phyloP scores from a whole-genome alignment of 2,329 filamentous ascomycete species.

The Achaetomium macrosporum region DNA sequence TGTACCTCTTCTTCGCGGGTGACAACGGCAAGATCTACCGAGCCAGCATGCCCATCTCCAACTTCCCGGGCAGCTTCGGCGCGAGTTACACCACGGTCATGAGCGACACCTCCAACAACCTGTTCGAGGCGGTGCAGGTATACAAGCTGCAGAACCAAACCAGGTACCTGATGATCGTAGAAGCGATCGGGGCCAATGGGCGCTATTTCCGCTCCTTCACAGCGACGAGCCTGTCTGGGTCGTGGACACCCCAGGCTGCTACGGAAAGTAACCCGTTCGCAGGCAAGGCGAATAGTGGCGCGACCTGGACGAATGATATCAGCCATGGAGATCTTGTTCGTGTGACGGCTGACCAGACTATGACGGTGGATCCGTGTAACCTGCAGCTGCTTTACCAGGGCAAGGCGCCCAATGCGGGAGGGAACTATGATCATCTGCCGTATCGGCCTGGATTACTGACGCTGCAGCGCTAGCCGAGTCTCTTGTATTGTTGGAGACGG shows the following conservation, averaged over 20 bases:
- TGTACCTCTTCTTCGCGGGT: slow-evolving; percentile 63
- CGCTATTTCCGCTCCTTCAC: slow-evolving; percentile 64
- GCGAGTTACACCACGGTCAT: slow-evolving; percentile 43
- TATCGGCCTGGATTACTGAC: slow-evolving; percentile 53
- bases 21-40: slow-evolving; percentile 64
- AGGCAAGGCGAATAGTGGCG: slow-evolving; percentile 60
- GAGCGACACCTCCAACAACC: slow-evolving; percentile 47
- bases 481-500: no score
- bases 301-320: slow-evolving; percentile 61
- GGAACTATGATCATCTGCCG: slow-evolving; percentile 45
- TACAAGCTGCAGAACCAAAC: slow-evolving; percentile 52
- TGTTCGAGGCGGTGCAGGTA: slow-evolving; percentile 63
- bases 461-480: slow-evolving; percentile 29
- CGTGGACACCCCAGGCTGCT: slow-evolving; percentile 53
- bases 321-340: slow-evolving; percentile 59
- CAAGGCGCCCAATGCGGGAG: slow-evolving; percentile 34
- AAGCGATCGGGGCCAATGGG: slow-evolving; percentile 50
- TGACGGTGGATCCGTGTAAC: slow-evolving; percentile 58
- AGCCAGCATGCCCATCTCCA: slow-evolving; percentile 53
- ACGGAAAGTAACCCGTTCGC: slow-evolving; percentile 56
- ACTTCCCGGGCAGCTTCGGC: slow-evolving; percentile 58
- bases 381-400: slow-evolving; percentile 61
- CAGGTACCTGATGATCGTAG: slow-evolving; percentile 62
- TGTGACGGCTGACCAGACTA: slow-evolving; percentile 52
- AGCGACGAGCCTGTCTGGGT: slow-evolving; percentile 47